These are phyloP conservation scores for Prunus armeniaca DNA, from an alignment of 306 rosid species.

Conservation along the genomic window DNA sequence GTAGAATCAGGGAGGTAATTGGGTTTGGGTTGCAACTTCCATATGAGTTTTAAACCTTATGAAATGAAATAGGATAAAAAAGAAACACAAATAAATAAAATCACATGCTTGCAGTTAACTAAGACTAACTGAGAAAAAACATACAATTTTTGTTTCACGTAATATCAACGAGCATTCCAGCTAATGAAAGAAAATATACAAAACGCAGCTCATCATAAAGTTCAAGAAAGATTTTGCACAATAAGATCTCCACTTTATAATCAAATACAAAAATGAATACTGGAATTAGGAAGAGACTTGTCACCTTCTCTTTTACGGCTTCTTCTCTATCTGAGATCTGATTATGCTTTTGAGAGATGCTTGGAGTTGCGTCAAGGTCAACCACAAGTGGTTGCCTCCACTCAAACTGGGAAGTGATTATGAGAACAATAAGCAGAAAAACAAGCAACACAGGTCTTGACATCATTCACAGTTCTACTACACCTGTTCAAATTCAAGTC, in stretches of 20 bases:
- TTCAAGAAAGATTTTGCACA: neutral
- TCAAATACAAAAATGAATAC: neutral
- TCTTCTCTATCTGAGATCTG: constrained; percentile 61
- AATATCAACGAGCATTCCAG: neutral
- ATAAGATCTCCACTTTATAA: neutral
- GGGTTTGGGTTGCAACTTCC: neutral
- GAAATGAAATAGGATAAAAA: neutral
- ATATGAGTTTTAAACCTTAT: neutral
- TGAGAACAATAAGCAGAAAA: constrained; percentile 69
- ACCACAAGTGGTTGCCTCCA: constrained; percentile 77
- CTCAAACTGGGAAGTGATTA: constrained; percentile 89
- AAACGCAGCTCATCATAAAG: neutral
- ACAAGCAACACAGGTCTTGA: constrained; percentile 83
- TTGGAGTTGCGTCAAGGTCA: constrained; percentile 53
- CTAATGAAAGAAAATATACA: neutral
- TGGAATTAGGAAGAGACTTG: constrained; percentile 2
- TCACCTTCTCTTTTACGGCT: constrained; percentile 78
- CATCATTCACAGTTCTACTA: constrained; percentile 46
- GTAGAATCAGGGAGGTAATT: neutral
- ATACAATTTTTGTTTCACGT: neutral
- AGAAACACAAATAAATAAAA: neutral
- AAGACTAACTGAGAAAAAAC: neutral
- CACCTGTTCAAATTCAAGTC: constrained; percentile 42
- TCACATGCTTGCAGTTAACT: neutral
- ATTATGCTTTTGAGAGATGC: constrained; percentile 56